Evolutionary conservation across 805 yeast genomes (phyloP), one percentile per base, ranked within the genome.

Genomic region (Nakazawaea molendinolei): DNA sequence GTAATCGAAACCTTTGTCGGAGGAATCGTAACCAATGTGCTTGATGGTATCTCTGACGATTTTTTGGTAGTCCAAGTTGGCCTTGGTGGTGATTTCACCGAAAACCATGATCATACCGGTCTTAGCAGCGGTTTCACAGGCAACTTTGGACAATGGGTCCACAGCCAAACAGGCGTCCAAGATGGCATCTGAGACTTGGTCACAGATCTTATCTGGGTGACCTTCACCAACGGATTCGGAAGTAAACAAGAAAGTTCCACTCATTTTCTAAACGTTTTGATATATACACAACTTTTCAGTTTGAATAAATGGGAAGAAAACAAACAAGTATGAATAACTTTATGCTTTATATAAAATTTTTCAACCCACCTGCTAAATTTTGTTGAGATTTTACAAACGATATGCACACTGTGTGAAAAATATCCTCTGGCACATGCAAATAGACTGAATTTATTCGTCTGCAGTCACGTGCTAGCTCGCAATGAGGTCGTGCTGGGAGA

Each of bases 41-140:
- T 90, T 87, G 70, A 92, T 85, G 63, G 98, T 92, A 65, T 92
- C 97, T 74, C 98, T 87, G 64, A 92, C 78, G 56, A 92, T 80
- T 70, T 90, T 86, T 71, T 92, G 98, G 85, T 76, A 92, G 74
- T 92, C 98, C 59, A 92, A 72, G 46, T 69, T 67, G 50, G 98
- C 98, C 62, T 78, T 83, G 69, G 98, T 92, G 71, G 98, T 90
- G 66, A 92, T 92, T 70, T 92, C 98, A 71, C 98, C 98, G 60
- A 92, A 92, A 49, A 92, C 97, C 94, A 92, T 84, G 60, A 92
- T 87, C 95, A 92, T 79, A 72, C 98, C 98, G 49, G 98, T 92
- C 74, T 92, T 92, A 55, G 97, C 82, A 49, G 98, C 97, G 43
- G 98, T 86, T 70, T 92, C 98, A 74, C 98, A 92, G 33, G 96